Evolutionary conservation across 768 basidiomycete species (phyloP).

Genomic region (Tephrocybe sp.): DNA sequence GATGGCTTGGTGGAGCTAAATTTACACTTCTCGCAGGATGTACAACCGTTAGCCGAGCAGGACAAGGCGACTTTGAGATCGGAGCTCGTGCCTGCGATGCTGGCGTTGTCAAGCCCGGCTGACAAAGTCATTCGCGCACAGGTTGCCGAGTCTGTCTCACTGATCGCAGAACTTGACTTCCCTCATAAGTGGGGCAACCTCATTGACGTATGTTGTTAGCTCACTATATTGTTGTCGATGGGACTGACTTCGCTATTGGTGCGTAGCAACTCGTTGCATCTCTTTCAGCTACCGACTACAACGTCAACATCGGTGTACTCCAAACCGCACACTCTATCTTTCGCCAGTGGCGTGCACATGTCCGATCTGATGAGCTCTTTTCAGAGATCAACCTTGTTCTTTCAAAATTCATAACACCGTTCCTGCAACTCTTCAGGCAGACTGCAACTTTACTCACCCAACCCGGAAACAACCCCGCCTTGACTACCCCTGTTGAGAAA

Average conservation of each 20-base stretch:
- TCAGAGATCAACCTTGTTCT: constrained; percentile 91
- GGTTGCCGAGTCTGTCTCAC: constrained; percentile 89
- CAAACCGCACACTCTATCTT: constrained; percentile 97
- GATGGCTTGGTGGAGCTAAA: not conserved
- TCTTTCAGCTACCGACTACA: constrained; percentile 78
- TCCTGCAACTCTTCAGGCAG: constrained; percentile 79
- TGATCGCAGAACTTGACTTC: constrained; percentile 92
- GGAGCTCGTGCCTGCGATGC: constrained; percentile 90
- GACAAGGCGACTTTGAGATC: constrained; percentile 76
- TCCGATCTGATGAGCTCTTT: constrained; percentile 85
- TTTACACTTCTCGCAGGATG: constrained; percentile 48
- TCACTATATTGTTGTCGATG: not conserved
- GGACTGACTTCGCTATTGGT: no score
- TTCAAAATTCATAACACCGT: constrained; percentile 77
- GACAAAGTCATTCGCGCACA: constrained; percentile 80
- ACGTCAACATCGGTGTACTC: constrained; percentile 85
- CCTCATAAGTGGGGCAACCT: constrained; percentile 86
- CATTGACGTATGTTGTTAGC: constrained; percentile 72
- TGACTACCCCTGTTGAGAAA: constrained; percentile 36
- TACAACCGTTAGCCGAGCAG: constrained; percentile 62
- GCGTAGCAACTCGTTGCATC: constrained; percentile 84
- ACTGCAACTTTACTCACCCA: constrained; percentile 51
- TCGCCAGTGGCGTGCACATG: constrained; percentile 87
- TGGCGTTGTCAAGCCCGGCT: constrained; percentile 69
- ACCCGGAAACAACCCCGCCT: constrained; percentile 32